Evolutionary conservation across 371 early-diverging fungal genomes (phyloP), one percentile per base, ranked within the genome.

Genomic region (Rhizopus stolonifer): DNA sequence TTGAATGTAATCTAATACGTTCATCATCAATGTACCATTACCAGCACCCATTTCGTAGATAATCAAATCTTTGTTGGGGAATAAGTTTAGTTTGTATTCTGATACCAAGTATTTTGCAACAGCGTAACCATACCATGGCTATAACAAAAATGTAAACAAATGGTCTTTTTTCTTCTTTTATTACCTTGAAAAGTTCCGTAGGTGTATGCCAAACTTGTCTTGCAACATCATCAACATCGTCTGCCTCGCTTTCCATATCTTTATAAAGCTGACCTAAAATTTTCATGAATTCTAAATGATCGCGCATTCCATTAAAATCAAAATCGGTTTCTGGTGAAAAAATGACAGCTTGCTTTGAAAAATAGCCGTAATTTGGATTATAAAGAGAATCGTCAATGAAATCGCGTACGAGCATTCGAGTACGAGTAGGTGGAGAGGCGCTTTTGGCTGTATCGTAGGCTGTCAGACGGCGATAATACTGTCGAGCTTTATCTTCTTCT

Each of bases 141-240:
- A 64, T 39, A 29, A 36, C 6, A 14, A 36, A 5, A 5, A 36
- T 14, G 14, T 8, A 14, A 36, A 36, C 14, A 36, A 11, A 36
- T n/a, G 5, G n/a, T 18, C 39, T 23, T 9, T 19, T 2, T 29
- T 15, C 2, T 13, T 25, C 26, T 38, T 29, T 21, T 25, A 13
- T 40, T 77, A 90, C 90, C 79, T 91, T 93, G 69, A 98, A 94
- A 22, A 97, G 67, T 66, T 97, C 97, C 0, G 95, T 93, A 4
- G 97, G 94, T 3, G 99, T 97, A 67, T 97, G 96, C 96, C 99
- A 96, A 19, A 95, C 86, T 70, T 96, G 97, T 58, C 90, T 71
- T 0, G 92, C 77, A 42, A 85, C 63, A 50, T 81, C 80, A 40
- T 80, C 83, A 9, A 78, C 72, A 23, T 81, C 80, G 18, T 74